Evolutionary conservation across 2,329 filamentous ascomycete species (phyloP), one percentile per base, ranked within the genome.

Genomic region (Sporothrix brasiliensis): DNA sequence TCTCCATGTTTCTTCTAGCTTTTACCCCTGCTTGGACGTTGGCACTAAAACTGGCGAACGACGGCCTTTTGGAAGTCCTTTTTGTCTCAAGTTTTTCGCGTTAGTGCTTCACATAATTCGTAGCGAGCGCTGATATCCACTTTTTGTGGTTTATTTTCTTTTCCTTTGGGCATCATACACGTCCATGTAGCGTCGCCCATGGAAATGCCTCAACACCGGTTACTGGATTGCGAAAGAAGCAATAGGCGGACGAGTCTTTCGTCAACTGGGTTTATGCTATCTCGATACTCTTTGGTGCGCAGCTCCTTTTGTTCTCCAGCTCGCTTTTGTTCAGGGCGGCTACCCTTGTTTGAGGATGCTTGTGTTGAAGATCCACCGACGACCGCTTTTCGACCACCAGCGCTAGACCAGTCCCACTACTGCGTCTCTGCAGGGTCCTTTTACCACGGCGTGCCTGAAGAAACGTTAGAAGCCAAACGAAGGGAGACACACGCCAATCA

Each of bases 1-100:
- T 24, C 24, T 24, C 39, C 49, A 21, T 54, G 39, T 11, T 27
- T 34, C 21, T 47, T 49, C 21, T 49, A 52, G 53, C 14, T n/a
- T n/a, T 34, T 50, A 34, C 56, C 56, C 67, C 30, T 69, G 67
- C 53, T 16, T n/a, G 61, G 39, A 9, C 41, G 16, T 16, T n/a
- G 27, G 47, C 67, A 56, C 67, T 69, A 69, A 63, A 63, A 60
- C 67, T 41, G 24, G 21, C 34, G n/a, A 47, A 44, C 49, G 39
- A 13, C 19, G 13, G 13, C 27, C 34, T 30, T 30, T 30, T 30
- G 13, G 21, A 27, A 39, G 44, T 30, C 27, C 53, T 47, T 39
- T 39, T 44, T 69, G 54, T 69, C 67, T 69, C 67, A 69, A 44
- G 67, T 63, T 69, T 34, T 30, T 24, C 24, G 14, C 67, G 47